These are phyloP conservation scores for Apium graveolens DNA, from an alignment of 129 eudicot species.

Conservation along the genomic window DNA sequence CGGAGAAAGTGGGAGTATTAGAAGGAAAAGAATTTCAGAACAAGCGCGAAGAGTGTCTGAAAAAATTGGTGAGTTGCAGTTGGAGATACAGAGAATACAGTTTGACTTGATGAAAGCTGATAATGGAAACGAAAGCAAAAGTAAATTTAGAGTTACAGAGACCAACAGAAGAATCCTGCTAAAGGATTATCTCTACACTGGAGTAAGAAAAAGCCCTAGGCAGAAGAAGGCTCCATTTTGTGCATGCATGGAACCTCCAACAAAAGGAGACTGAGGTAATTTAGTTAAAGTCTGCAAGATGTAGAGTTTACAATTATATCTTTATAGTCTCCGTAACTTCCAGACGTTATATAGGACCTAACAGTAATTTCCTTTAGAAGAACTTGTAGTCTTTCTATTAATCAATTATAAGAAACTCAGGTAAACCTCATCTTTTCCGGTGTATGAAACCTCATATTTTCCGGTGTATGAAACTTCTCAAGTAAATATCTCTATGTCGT, in stretches of 20 bases:
- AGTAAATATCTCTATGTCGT: background rate
- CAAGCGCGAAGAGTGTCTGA: conserved; percentile 74
- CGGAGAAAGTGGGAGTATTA: conserved; percentile 34
- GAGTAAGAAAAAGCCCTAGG: conserved; percentile 36
- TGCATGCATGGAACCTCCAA: conserved; percentile 71
- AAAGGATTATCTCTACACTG: conserved; percentile 72
- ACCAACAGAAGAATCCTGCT: conserved; percentile 55
- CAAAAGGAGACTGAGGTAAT: conserved; percentile 52
- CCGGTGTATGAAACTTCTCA: background rate
- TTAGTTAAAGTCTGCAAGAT: background rate
- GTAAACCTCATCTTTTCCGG: conserved; percentile 16
- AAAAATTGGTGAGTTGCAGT: conserved; percentile 74
- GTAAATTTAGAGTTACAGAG: conserved; percentile 34
- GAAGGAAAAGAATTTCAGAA: conserved; percentile 54
- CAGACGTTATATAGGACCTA: background rate
- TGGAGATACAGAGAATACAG: conserved; percentile 85
- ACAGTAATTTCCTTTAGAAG: background rate
- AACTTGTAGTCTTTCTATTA: conserved; percentile 6
- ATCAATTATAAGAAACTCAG: conserved; percentile 15
- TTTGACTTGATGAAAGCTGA: conserved; percentile 67
- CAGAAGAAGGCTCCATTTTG: conserved; percentile 63
- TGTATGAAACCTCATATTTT: background rate
- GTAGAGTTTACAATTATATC: conserved; percentile 11
- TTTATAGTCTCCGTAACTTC: background rate
- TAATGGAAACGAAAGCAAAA: conserved; percentile 41